Conservation (phyloP, 345 rosid genomes). For the Citrus inodora region DNA sequence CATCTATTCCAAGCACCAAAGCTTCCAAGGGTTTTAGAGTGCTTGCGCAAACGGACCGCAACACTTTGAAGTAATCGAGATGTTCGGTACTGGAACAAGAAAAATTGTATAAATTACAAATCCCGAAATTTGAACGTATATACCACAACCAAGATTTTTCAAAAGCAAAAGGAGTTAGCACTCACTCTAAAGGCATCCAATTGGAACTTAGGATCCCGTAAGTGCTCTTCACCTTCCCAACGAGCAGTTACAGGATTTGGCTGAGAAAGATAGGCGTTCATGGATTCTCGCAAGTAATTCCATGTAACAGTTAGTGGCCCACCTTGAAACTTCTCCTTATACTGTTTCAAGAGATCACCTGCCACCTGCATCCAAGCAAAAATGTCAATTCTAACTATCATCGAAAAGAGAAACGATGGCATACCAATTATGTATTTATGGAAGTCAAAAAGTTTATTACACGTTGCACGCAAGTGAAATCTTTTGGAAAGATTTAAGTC, state of each 20-base stretch:
- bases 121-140: background rate
- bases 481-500: background rate
- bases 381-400: conserved; percentile 12
- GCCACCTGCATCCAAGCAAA: conserved; percentile 61
- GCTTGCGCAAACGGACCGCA: conserved; percentile 76
- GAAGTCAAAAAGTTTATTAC: background rate
- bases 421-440: background rate
- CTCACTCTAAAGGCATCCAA: conserved; percentile 97
- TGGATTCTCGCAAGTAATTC: conserved; percentile 93
- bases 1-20: conserved; percentile 99
- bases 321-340: conserved; percentile 90
- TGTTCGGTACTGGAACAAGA: conserved; percentile 75
- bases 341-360: conserved; percentile 81
- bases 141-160: background rate
- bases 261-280: conserved; percentile 84
- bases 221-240: conserved; percentile 93
- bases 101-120: background rate
- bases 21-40: conserved; percentile 69
- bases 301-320: conserved; percentile 91
- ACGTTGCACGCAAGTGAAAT: background rate
- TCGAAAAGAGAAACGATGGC: background rate
- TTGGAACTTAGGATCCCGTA: conserved; percentile 91
- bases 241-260: conserved; percentile 95
- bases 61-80: conserved; percentile 92
- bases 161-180: background rate